Evolutionary conservation across 768 basidiomycete species (phyloP), one percentile per base, ranked within the genome.

Genomic region (Naganishia friedmannii): DNA sequence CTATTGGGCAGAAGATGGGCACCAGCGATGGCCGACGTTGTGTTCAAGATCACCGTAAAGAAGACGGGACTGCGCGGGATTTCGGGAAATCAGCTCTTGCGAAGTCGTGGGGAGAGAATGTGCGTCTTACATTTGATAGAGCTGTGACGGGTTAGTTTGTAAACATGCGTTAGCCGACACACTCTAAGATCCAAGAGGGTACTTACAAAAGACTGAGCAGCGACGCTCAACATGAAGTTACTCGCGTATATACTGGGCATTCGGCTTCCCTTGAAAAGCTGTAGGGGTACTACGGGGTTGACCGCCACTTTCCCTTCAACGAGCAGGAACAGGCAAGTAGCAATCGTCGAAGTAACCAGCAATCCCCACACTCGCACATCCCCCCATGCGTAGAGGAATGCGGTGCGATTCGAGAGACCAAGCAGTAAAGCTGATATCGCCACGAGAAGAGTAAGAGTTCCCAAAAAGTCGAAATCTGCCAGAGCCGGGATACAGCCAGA

Each of bases 321-420:
- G 8, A 39, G 68, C 2, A 78, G 32, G 56, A 81, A 76, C 10
- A 70, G 13, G 31, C 56, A 37, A 21, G 48, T 48, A 1, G 65
- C 57, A n/a, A 76, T 5, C 15, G 72, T 53, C 2, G 73, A 65
- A 3, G 73, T 70, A 8, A 79, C 54, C 10, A 81, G 60, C 48
- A 77, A 70, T 5, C 76, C 76, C 77, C 76, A 81, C 3, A 81
- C 80, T 15, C 74, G 70, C 13, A 74, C 74, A 15, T 76, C 68
- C 13, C 76, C 74, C 80, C 80, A 81, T 0, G 77, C 76, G 48
- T 76, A 65, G 46, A 81, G 73, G 57, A 73, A 78, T 6, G 78
- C 78, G 4, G 80, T 81, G 66, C 78, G 80, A 71, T 79, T 79
- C 12, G 77, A 77, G 10, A 81, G 72, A 32, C 78, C 80, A 7